These are phyloP conservation scores for Cylindrotheca closterium DNA, from an alignment of 108 stramenopile genomes.

Conservation along the genomic window DNA sequence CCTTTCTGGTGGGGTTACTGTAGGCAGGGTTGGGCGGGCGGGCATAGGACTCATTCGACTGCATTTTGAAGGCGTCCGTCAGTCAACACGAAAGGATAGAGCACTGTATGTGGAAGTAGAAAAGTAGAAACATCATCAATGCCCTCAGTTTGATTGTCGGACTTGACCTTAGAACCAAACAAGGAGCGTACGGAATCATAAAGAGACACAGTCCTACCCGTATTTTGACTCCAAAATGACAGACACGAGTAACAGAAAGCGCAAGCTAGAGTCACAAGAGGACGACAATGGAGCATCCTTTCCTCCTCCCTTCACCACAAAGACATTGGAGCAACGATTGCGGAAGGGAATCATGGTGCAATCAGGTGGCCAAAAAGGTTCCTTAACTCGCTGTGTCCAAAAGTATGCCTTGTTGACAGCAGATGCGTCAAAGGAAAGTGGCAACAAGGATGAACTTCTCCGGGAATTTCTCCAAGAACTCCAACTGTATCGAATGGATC, in stretches of 20 bases:
- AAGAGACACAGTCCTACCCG: too few species aligned
- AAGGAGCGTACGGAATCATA: too few species aligned
- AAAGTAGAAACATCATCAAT: too few species aligned
- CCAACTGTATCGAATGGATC: conserved; percentile 33
- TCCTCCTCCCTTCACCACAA: conserved; percentile 21
- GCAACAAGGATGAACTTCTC: conserved; percentile 5
- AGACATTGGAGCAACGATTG: conserved; percentile 28
- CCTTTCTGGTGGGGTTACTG: too few species aligned
- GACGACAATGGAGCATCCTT: not conserved
- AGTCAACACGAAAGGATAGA: too few species aligned
- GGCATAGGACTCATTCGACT: too few species aligned
- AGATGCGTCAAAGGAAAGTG: not conserved
- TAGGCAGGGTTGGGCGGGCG: too few species aligned
- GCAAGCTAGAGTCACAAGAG: not conserved
- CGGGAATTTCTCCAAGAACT: conserved; percentile 36
- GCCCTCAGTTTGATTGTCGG: too few species aligned
- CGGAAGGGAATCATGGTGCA: conserved; percentile 30
- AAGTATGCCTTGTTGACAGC: conserved; percentile 26
- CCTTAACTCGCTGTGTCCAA: conserved; percentile 40
- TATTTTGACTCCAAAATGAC: not conserved
- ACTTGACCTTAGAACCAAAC: too few species aligned
- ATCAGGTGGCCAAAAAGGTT: conserved; percentile 39
- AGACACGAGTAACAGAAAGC: not conserved
- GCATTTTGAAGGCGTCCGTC: too few species aligned
- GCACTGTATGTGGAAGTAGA: too few species aligned